Conservation (phyloP, 306 rosid species). For the Sindora glabra region DNA sequence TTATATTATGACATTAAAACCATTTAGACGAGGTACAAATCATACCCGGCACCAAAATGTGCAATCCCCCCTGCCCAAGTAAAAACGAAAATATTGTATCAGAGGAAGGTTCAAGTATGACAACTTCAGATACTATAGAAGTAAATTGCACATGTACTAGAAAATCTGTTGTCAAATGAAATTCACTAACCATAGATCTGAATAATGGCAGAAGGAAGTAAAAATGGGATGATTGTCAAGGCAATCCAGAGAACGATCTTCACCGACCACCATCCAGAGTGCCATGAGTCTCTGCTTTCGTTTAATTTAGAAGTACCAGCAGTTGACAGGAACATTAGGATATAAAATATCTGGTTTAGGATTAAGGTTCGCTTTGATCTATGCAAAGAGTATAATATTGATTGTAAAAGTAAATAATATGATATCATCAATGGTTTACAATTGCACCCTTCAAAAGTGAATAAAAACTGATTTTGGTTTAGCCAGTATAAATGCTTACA, state of each 20-base stretch:
- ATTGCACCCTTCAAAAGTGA: too few relatives aligned
- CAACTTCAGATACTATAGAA: not conserved
- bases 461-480: too few relatives aligned
- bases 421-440: too few relatives aligned
- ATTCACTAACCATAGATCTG: slow-evolving; percentile 70
- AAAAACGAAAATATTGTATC: not conserved
- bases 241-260: slow-evolving; percentile 56
- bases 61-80: slow-evolving; percentile 72
- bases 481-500: too few relatives aligned
- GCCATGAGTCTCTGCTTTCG: slow-evolving; percentile 64
- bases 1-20: slow-evolving; percentile 7
- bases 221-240: slow-evolving; percentile 57
- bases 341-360: slow-evolving; percentile 52
- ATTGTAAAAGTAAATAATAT: slow-evolving; percentile 6
- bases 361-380: slow-evolving; percentile 51
- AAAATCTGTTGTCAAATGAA: slow-evolving; percentile 7
- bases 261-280: slow-evolving; percentile 96
- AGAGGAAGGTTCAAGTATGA: slow-evolving; percentile 12
- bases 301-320: slow-evolving; percentile 62
- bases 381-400: not conserved
- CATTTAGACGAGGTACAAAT: slow-evolving; percentile 4
- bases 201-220: slow-evolving; percentile 68
- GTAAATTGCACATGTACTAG: slow-evolving; percentile 1
- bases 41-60: slow-evolving; percentile 96
- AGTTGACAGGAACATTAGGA: slow-evolving; percentile 80